Evolutionary conservation across 225 moss, liverwort and hornwort genomes (phyloP).

Genomic region (Ulota crispa): DNA sequence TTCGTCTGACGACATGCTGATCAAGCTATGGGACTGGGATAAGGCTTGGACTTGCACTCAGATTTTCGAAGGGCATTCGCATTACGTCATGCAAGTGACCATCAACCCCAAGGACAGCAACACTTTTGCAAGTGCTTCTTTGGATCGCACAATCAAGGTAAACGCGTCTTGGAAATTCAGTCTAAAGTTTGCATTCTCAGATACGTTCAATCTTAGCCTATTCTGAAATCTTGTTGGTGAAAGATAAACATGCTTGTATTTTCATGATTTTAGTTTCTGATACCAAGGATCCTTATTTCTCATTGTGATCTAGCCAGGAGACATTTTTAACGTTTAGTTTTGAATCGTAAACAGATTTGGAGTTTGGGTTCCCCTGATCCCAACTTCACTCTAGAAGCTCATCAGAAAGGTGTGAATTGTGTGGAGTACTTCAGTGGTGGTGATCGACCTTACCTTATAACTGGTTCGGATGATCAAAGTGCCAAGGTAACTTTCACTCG

Average conservation of each 20-base stretch:
- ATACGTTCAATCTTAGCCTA: neutral
- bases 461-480: slow-evolving; percentile 85
- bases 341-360: slow-evolving; percentile 57
- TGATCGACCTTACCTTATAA: slow-evolving; percentile 74
- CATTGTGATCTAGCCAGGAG: neutral
- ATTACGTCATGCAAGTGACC: slow-evolving; percentile 91
- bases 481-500: slow-evolving; percentile 52
- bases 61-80: slow-evolving; percentile 86
- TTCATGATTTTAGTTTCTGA: neutral
- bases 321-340: neutral
- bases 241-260: slow-evolving; percentile 45
- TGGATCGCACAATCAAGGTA: slow-evolving; percentile 85
- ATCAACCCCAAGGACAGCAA: slow-evolving; percentile 84
- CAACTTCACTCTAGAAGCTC: slow-evolving; percentile 82
- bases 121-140: slow-evolving; percentile 81
- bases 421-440: slow-evolving; percentile 84
- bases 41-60: slow-evolving; percentile 83
- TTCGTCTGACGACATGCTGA: slow-evolving; percentile 88
- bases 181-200: neutral
- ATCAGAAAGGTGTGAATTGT: slow-evolving; percentile 83
- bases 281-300: neutral
- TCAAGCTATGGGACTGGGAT: slow-evolving; percentile 96
- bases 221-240: neutral
- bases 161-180: neutral
- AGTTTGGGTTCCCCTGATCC: slow-evolving; percentile 84